Base-by-base conservation (phyloP, 2,329 filamentous ascomycete species). In the Talaromyces atroroseus region DNA sequence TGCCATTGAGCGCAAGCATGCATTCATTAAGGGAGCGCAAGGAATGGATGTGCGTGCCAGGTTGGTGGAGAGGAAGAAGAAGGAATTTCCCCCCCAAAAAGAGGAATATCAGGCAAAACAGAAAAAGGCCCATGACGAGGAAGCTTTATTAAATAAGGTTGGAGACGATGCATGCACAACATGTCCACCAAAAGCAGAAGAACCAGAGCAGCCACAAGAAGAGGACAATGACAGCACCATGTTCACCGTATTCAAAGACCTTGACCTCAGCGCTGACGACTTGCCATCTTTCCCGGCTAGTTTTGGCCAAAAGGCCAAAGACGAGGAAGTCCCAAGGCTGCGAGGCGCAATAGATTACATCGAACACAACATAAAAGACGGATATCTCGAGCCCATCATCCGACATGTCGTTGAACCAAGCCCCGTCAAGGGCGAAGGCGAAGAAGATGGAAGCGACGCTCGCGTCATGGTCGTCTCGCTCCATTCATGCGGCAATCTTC, bases 401-500 rank as follows among this genome's bases (percentile, higher is more conserved):
- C 65, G 65, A 21, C 67, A 72, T 49, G 69, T 71, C 24, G 62
- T 72, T 26, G 59, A 66, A n/a, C 58, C 65, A n/a, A 52, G 60
- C 8, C 18, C 56, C 12, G n/a, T 48, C 23, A 26, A 55, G 29
- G 20, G 10, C 26, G 8, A 29, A n/a, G 20, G 10, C 26, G 32
- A 36, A 36, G 23, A 50, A 11, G 21, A 46, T n/a, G 34, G 53
- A 16, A 45, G 50, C 29, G 62, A 67, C 46, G 66, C 66, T 18
- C 66, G 61, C 32, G 78, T 95, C 38, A 91, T 96, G 86, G 89
- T 92, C 16, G 86, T 97, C 29, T 97, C 94, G 0, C 89, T 99
- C 18, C 94, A 99, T 71, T 97, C 92, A 0, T 99, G 94, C 68
- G 94, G 94, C 26, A 97, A 99, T 64, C 84, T 99, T n/a, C 88